Evolutionary conservation across 2,329 filamentous ascomycete species (phyloP).

Genomic region (Apiospora malaysiana): DNA sequence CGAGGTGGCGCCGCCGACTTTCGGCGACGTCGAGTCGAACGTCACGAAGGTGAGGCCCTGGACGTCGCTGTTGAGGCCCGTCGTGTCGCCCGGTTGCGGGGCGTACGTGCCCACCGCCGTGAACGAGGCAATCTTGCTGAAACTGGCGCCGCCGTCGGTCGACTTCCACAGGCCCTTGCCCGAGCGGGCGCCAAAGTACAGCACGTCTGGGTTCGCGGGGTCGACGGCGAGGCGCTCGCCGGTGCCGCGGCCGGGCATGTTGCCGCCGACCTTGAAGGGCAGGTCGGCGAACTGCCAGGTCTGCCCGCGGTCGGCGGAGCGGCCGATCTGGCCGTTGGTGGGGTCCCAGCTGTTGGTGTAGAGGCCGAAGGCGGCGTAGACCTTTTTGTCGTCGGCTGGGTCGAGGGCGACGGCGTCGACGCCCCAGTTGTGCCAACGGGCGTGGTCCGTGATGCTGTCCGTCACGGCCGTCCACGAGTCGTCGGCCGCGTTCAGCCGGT

Average conservation of each 20-base stretch:
- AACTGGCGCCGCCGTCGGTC: slow-evolving; percentile 60
- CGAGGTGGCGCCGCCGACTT: slow-evolving; percentile 53
- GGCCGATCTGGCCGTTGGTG: slow-evolving; percentile 59
- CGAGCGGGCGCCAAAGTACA: slow-evolving; percentile 64
- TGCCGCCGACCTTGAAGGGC: slow-evolving; percentile 65
- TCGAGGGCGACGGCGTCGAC: slow-evolving; percentile 63
- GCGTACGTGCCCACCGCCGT: slow-evolving; percentile 56
- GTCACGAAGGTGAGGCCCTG: slow-evolving; percentile 59
- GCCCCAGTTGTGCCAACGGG: slow-evolving; percentile 61
- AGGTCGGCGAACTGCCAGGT: slow-evolving; percentile 57
- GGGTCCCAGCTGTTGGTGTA: slow-evolving; percentile 67
- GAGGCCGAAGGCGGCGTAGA: slow-evolving; percentile 61
- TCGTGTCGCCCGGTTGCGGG: slow-evolving; percentile 50
- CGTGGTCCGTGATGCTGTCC: slow-evolving; percentile 50
- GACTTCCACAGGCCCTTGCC: slow-evolving; percentile 65
- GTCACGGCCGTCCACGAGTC: slow-evolving; percentile 62
- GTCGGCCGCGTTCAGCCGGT: slow-evolving; percentile 58
- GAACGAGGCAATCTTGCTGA: slow-evolving; percentile 57
- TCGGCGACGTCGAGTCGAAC: slow-evolving; percentile 58
- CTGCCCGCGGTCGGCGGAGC: slow-evolving; percentile 57
- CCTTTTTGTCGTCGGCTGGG: slow-evolving; percentile 54
- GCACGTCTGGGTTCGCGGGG: slow-evolving; percentile 59
- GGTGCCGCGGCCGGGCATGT: slow-evolving; percentile 66
- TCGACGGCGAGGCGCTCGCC: slow-evolving; percentile 65
- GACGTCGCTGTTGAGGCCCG: slow-evolving; percentile 52